phyloP scores from a whole-genome alignment of 139 green algal species.

The Ulvella scutata region DNA sequence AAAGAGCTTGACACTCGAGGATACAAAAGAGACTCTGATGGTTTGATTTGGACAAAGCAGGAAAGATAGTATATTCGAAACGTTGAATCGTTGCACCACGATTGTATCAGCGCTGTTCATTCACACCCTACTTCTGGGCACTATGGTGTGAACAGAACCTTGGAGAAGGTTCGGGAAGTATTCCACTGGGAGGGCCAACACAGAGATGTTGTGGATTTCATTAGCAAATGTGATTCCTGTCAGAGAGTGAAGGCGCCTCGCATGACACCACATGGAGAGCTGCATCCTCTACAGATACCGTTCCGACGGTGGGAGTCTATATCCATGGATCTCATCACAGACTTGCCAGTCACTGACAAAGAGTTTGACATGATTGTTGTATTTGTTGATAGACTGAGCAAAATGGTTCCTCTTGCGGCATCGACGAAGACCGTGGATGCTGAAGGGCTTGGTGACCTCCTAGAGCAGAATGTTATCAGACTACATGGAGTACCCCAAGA shows the following conservation, averaged over 20 bases:
- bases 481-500: neutral
- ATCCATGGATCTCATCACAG: slow-evolving; percentile 23
- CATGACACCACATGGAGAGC: slow-evolving; percentile 3
- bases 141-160: slow-evolving; percentile 3
- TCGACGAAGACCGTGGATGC: slow-evolving; percentile 7
- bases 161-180: neutral
- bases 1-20: neutral
- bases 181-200: slow-evolving; percentile 11
- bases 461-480: neutral
- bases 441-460: slow-evolving; percentile 8
- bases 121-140: slow-evolving; percentile 4
- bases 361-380: slow-evolving; percentile 19
- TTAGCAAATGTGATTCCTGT: slow-evolving; percentile 13
- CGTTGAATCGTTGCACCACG: neutral
- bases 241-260: slow-evolving; percentile 12
- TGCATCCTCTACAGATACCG: slow-evolving; percentile 22
- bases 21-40: neutral
- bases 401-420: slow-evolving; percentile 20
- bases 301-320: slow-evolving; percentile 14
- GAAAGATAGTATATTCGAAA: neutral
- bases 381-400: slow-evolving; percentile 25
- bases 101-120: slow-evolving; percentile 4
- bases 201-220: slow-evolving; percentile 5
- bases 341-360: slow-evolving; percentile 5
- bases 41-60: neutral